A percentile compares a stretch with the other conserved stretches of the same genome.
phyloP scores from a whole-genome alignment of 2,329 filamentous ascomycete genomes.

The Epichloe hybrida region DNA sequence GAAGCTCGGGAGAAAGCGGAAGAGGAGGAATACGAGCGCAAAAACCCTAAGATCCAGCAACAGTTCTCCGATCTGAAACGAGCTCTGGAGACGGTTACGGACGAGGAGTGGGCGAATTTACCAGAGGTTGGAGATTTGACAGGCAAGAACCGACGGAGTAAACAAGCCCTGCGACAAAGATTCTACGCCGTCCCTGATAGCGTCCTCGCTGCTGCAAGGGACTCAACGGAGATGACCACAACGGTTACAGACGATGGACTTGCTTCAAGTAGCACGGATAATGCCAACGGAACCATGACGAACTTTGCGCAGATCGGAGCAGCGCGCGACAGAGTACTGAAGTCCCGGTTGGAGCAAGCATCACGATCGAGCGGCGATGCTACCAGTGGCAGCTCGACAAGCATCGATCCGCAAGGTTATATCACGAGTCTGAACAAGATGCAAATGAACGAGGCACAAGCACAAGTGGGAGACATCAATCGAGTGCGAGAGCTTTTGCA shows the following conservation, averaged over 20 bases:
- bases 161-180: conserved; percentile 67
- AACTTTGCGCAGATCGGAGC: conserved; percentile 97
- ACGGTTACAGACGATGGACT: conserved; percentile 72
- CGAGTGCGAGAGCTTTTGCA: conserved; percentile 85
- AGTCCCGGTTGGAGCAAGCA: conserved; percentile 85
- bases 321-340: conserved; percentile 86
- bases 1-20: conserved; percentile 89
- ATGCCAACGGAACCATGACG: conserved; percentile 79
- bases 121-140: conserved; percentile 96
- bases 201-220: conserved; percentile 75
- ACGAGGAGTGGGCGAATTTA: conserved; percentile 92
- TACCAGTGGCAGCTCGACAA: conserved; percentile 69
- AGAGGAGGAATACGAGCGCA: conserved; percentile 86
- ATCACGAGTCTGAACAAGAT: conserved; percentile 81
- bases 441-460: conserved; percentile 63
- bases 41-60: conserved; percentile 98
- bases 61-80: conserved; percentile 96
- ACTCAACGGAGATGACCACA: conserved; percentile 69
- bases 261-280: conserved; percentile 23
- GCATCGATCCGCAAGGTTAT: conserved; percentile 90
- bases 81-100: conserved; percentile 72
- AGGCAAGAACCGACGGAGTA: conserved; percentile 76
- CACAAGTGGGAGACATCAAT: conserved; percentile 88
- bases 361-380: conserved; percentile 54
- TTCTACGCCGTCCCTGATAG: conserved; percentile 97